Base-by-base conservation (phyloP, 2,329 filamentous ascomycete species). In the Aspergillaceae sp. region DNA sequence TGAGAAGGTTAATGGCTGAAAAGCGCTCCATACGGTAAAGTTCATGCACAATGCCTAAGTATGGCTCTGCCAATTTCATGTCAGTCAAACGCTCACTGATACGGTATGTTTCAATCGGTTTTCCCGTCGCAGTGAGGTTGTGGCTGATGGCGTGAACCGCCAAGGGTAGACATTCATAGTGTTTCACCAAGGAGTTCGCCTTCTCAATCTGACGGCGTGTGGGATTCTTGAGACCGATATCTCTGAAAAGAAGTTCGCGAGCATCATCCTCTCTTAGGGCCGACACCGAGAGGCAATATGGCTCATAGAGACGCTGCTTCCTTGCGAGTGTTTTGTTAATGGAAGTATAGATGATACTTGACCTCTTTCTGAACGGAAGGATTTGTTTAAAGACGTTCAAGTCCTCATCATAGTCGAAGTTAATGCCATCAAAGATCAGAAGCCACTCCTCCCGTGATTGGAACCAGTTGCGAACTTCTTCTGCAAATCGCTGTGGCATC, bases 301-400 rank as follows among this genome's bases (percentile, higher is more conserved):
- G 65, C 73, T 83, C 71, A 74, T 79, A 65, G 70, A 84, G 48
- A 67, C 75, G 61, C 73, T 77, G 60, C 72, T 77, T 60, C 74
- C 79, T 67, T 41, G 67, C 62, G 40, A 75, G 52, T n/a, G 77
- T 78, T 35, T 73, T 72, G 52, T 84, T 80, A 0, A 83, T 77
- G 0, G 82, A 84, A 0, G 83, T 86, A 55, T 83, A 84, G 28
- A 87, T 82, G 41, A 86, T 74, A 54, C 78, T 80, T 9, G 79
- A 83, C 46, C 79, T 74, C 49, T 69, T 74, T 29, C 74, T 74
- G 53, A 82, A 81, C 0, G 83, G 83, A n/a, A 87, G 77, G 50
- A 82, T 84, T 34, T 74, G 67, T 41, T 72, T 68, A 27, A 86
- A 66, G 5, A 66, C 60, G 43, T 70, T 69, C 28, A 74, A 63